Evolutionary conservation across 2,329 filamentous ascomycete species (phyloP), one percentile per base, ranked within the genome.

Genomic region (Aspergillus brasiliensis): DNA sequence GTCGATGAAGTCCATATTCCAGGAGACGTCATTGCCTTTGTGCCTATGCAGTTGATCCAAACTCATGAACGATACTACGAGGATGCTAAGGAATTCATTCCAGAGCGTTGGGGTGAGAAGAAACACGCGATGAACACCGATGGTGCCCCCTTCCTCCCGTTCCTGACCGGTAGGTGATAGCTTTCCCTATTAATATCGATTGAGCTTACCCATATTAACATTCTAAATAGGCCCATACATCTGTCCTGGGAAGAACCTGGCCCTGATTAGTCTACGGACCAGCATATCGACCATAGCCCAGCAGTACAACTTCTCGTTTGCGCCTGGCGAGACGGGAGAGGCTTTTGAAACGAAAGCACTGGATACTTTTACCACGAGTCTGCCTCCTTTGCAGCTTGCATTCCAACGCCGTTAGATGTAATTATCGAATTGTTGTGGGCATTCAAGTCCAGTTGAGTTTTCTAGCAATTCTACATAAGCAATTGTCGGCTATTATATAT

Each of bases 221-320:
- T 10, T n/a, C 5, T 23, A 11, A 10, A 1, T 47, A 65, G 72
- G 72, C 8, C 56, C 61, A 10, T 73, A 73, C 47, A 65, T 63
- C 15, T 77, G 73, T 54, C 62, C 67, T 1, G 72, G 74, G 1
- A 73, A 71, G 52, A 66, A 67, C 3, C 56, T 76, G 1, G 74
- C 72, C 6, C 58, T 75, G 55, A 67, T 74, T 63, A 69, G 72
- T 19, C 57, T 77, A 38, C 66, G 72, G 2, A 65, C 69, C 21
- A 60, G 69, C 11, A 49, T 73, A 2, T 64, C 65, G 17, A 57
- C 49, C 7, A 56, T 67, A 28, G 67, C 62, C 10, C 57, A 51
- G 23, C 59, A 62, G 10, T 72, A 65, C 19, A 49, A 69, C 28
- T 60, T 72, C 15, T 23, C 21, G 3, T 65, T 72, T 28, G 63